Conservation (phyloP, 2,329 filamentous ascomycete genomes). For the Ophiostoma ulmi region DNA sequence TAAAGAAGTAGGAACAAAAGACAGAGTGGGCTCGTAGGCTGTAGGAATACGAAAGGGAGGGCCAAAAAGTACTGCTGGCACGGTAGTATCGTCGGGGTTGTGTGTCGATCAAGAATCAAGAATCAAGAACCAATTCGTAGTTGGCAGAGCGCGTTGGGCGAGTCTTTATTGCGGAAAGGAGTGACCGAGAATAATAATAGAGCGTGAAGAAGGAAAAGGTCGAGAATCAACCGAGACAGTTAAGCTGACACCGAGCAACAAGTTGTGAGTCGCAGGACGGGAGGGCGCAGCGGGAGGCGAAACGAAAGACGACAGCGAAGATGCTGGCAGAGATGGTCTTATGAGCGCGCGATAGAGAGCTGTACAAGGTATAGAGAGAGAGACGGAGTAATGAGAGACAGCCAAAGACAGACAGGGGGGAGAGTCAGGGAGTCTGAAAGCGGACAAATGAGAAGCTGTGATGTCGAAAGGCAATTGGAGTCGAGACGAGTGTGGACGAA, state of each 20-base stretch:
- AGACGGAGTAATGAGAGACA: background rate
- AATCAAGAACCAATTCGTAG: background rate
- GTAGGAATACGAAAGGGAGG: slow-evolving; percentile 6
- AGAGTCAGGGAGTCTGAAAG: background rate
- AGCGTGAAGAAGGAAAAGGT: background rate
- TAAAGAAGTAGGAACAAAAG: slow-evolving; percentile 9
- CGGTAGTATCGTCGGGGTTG: background rate
- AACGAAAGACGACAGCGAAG: background rate
- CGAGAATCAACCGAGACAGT: background rate
- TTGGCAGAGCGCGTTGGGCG: slow-evolving; percentile 1
- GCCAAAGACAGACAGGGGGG: background rate
- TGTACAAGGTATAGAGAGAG: background rate
- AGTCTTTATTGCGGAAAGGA: slow-evolving; percentile 8
- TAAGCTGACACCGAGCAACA: background rate
- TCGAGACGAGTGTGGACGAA: background rate
- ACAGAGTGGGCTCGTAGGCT: slow-evolving; percentile 1
- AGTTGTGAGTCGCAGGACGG: background rate
- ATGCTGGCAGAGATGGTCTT: background rate
- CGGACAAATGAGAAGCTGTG: background rate
- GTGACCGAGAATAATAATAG: background rate
- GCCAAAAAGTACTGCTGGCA: slow-evolving; percentile 8
- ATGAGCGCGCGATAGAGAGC: background rate
- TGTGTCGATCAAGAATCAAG: slow-evolving; percentile 2
- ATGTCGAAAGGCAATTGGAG: slow-evolving; percentile 1
- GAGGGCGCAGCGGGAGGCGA: slow-evolving; percentile 11